Evolutionary conservation across 306 rosid genomes (phyloP).

Genomic region (Lathyrus sativus): DNA sequence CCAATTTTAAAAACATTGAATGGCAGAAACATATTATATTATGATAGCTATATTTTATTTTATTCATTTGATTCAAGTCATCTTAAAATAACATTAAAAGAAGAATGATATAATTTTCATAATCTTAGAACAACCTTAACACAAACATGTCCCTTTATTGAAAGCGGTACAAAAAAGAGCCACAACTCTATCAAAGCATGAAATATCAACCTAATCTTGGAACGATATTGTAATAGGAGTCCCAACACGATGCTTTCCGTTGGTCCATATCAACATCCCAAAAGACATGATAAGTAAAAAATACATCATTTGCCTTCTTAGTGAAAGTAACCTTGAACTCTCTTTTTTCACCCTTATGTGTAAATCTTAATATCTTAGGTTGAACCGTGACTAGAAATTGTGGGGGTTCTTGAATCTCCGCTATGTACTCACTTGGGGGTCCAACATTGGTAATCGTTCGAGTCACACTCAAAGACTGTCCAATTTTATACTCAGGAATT

Average conservation of each 20-base stretch:
- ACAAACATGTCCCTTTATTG: not conserved
- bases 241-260: slow-evolving; percentile 45
- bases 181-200: not conserved
- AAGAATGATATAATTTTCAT: not conserved
- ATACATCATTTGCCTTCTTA: not conserved
- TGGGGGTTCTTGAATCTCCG: slow-evolving; percentile 33
- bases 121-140: too few relatives aligned
- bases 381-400: slow-evolving; percentile 40
- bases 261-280: slow-evolving; percentile 53
- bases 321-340: slow-evolving; percentile 39
- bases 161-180: not conserved
- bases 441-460: slow-evolving; percentile 66
- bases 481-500: slow-evolving; percentile 4
- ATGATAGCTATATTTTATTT: too few relatives aligned
- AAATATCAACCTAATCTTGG: not conserved
- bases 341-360: slow-evolving; percentile 50
- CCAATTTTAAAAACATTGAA: too few relatives aligned
- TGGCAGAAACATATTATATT: too few relatives aligned
- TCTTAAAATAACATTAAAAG: not conserved
- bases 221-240: slow-evolving; percentile 43
- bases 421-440: slow-evolving; percentile 47
- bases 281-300: not conserved
- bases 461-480: slow-evolving; percentile 31
- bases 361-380: slow-evolving; percentile 45
- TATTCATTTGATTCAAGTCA: not conserved